Evolutionary conservation across 192 early-diverging fungal genomes (phyloP).

Genomic region (Nowakowskiella sp.): DNA sequence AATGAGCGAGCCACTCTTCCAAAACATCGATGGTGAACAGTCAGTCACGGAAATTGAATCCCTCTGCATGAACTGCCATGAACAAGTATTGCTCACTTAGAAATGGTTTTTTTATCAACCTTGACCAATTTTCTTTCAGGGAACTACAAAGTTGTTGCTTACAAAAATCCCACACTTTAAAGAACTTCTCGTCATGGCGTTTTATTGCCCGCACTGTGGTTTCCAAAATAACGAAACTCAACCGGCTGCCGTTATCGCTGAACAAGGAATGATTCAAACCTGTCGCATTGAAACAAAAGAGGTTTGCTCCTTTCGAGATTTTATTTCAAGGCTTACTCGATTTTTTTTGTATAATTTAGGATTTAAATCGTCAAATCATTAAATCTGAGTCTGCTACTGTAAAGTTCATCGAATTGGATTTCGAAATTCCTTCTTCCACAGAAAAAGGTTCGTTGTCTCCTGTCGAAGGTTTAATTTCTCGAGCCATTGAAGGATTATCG

Average conservation of each 20-base stretch:
- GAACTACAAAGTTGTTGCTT: slow-evolving; percentile 74
- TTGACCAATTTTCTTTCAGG: slow-evolving; percentile 34
- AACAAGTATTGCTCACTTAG: slow-evolving; percentile 46
- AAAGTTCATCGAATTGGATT: slow-evolving; percentile 73
- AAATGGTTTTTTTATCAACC: background rate
- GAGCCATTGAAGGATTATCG: slow-evolving; percentile 73
- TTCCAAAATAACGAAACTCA: slow-evolving; percentile 85
- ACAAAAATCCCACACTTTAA: slow-evolving; percentile 91
- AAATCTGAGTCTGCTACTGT: slow-evolving; percentile 76
- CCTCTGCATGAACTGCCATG: slow-evolving; percentile 82
- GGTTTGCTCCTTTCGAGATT: background rate
- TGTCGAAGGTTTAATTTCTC: slow-evolving; percentile 72
- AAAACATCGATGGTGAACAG: slow-evolving; percentile 57
- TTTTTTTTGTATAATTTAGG: slow-evolving; percentile 17
- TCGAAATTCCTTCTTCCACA: slow-evolving; percentile 74
- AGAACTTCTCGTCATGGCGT: slow-evolving; percentile 74
- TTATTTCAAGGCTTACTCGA: background rate
- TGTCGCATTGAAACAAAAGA: slow-evolving; percentile 55
- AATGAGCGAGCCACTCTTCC: slow-evolving; percentile 53
- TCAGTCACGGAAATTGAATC: slow-evolving; percentile 78
- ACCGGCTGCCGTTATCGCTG: slow-evolving; percentile 71
- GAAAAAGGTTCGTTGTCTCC: slow-evolving; percentile 80
- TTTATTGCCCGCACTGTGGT: slow-evolving; percentile 84
- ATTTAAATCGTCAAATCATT: slow-evolving; percentile 86
- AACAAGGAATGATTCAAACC: slow-evolving; percentile 66